Evolutionary conservation across 768 basidiomycete species (phyloP).

Genomic region (Xerocomellus dryophilus): DNA sequence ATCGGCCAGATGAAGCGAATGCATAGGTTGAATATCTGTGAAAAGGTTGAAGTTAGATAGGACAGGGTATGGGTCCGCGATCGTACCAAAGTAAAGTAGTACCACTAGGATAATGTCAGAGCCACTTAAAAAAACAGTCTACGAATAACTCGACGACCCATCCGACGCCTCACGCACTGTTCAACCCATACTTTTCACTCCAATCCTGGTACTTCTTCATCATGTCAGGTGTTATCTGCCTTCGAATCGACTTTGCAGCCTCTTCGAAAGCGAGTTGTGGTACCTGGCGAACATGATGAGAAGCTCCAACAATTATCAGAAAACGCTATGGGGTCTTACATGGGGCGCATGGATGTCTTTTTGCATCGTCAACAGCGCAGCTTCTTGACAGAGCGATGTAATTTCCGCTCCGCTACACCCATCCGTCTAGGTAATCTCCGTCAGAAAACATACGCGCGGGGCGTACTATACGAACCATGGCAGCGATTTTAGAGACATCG

Average conservation of each 20-base stretch:
- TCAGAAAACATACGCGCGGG: slow-evolving; percentile 3
- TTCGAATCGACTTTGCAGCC: slow-evolving; percentile 70
- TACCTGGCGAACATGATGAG: slow-evolving; percentile 48
- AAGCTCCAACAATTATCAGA: neutral
- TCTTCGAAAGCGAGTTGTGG: slow-evolving; percentile 65
- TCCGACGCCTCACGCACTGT: slow-evolving; percentile 5
- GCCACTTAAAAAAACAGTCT: no score
- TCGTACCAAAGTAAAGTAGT: slow-evolving; percentile 76
- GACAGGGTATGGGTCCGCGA: neutral
- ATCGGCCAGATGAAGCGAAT: slow-evolving; percentile 82
- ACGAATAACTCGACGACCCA: neutral
- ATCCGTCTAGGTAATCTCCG: slow-evolving; percentile 56
- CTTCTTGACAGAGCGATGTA: slow-evolving; percentile 90
- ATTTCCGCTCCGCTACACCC: slow-evolving; percentile 98
- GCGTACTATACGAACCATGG: slow-evolving; percentile 45
- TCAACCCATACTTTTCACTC: slow-evolving; percentile 41
- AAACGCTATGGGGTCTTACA: slow-evolving; percentile 44
- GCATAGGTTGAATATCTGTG: slow-evolving; percentile 64
- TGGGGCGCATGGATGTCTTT: slow-evolving; percentile 71
- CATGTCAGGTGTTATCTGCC: slow-evolving; percentile 82
- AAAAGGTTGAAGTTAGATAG: neutral
- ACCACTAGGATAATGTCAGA: slow-evolving; percentile 45
- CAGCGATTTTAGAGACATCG: slow-evolving; percentile 64
- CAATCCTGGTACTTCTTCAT: slow-evolving; percentile 71
- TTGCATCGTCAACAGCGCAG: slow-evolving; percentile 90